Conservation (phyloP, 2,329 filamentous ascomycete genomes). For the Sporothrix protearum region DNA sequence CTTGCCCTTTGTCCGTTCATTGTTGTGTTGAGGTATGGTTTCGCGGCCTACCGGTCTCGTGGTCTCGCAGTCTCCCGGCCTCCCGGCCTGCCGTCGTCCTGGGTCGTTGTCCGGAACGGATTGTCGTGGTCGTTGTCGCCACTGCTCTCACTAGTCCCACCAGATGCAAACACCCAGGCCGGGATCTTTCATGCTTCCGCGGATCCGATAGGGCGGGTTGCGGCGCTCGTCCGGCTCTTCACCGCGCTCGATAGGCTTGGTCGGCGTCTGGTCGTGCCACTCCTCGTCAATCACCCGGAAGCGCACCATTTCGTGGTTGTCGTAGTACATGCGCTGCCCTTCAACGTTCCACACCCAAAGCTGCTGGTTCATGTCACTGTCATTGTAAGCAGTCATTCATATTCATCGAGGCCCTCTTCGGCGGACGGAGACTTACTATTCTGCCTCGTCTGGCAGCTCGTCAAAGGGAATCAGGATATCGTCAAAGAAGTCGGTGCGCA, state of each 20-base stretch:
- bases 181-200: conserved; percentile 60
- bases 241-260: conserved; percentile 59
- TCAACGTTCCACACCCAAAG: conserved; percentile 83
- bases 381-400: not conserved
- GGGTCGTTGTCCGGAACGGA: not conserved
- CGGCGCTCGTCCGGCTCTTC: conserved; percentile 55
- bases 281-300: conserved; percentile 82
- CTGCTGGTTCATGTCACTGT: conserved; percentile 68
- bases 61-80: not conserved
- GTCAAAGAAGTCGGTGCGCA: conserved; percentile 88
- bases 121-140: no score
- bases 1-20: not conserved
- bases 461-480: conserved; percentile 78
- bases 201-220: conserved; percentile 69
- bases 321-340: conserved; percentile 74
- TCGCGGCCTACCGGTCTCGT: not conserved
- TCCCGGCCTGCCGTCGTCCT: not conserved
- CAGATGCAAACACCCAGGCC: conserved; percentile 62
- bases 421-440: conserved; percentile 57
- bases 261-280: conserved; percentile 84
- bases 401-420: not conserved
- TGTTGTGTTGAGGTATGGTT: not conserved
- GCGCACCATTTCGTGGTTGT: conserved; percentile 82
- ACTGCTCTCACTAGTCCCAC: conserved; percentile 35
- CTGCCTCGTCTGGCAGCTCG: conserved; percentile 69